phyloP scores from a whole-genome alignment of 805 yeast species.

The Metschnikowia proteae region DNA sequence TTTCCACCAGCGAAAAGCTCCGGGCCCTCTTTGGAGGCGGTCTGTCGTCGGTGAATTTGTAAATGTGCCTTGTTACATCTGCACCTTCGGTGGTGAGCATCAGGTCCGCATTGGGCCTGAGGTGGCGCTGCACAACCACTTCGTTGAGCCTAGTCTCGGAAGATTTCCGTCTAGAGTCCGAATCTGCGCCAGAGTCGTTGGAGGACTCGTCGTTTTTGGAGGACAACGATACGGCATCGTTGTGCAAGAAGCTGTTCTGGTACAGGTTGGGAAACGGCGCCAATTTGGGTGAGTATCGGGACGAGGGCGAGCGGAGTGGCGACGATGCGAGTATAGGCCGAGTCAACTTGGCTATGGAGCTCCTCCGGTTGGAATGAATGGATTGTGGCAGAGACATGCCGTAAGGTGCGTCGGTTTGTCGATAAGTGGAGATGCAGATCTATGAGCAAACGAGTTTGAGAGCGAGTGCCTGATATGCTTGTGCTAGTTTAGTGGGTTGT shows the following conservation, averaged over 20 bases:
- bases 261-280: constrained; percentile 8
- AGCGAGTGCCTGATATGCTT: no score
- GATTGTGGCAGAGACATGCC: constrained; percentile 19
- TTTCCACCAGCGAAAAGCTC: constrained; percentile 16
- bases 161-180: not conserved
- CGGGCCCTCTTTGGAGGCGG: constrained; percentile 12
- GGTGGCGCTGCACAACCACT: constrained; percentile 13
- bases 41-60: constrained; percentile 10
- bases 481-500: no score
- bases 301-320: constrained; percentile 11
- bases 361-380: constrained; percentile 11
- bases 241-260: constrained; percentile 11
- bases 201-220: constrained; percentile 7
- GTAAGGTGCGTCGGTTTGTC: not conserved
- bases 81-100: constrained; percentile 18
- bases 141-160: constrained; percentile 10
- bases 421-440: no score
- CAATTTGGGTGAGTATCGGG: constrained; percentile 6
- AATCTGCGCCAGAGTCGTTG: constrained; percentile 8
- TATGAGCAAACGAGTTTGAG: no score
- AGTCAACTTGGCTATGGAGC: constrained; percentile 17
- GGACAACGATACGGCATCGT: constrained; percentile 9
- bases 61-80: constrained; percentile 18
- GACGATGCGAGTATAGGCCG: constrained; percentile 10
- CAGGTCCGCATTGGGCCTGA: constrained; percentile 10